A percentile compares a stretch with the other conserved stretches of the same genome.
phyloP scores from a whole-genome alignment of 495 filamentous ascomycete species.

The Aspergillus nidulans region DNA sequence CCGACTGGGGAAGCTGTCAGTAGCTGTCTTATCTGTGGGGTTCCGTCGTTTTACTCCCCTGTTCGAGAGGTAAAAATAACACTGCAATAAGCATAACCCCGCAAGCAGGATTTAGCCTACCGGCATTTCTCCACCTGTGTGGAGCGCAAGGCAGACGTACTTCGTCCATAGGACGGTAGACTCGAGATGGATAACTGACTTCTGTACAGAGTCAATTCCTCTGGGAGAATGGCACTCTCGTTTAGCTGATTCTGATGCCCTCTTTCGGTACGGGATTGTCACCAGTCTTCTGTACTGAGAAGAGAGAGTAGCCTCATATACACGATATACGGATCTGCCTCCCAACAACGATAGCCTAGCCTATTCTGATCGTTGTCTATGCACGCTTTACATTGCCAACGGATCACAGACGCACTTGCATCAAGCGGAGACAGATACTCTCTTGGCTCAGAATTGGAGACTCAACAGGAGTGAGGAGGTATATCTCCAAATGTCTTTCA shows the following conservation, averaged over 20 bases:
- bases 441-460: background rate
- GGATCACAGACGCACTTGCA: too few relatives aligned
- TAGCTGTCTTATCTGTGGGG: background rate
- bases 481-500: background rate
- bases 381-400: background rate
- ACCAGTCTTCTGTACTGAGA: background rate
- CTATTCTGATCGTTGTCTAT: background rate
- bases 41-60: background rate
- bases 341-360: background rate
- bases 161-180: background rate
- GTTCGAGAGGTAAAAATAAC: background rate
- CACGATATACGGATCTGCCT: background rate
- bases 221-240: background rate
- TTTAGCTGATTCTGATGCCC: background rate
- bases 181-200: background rate
- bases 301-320: background rate
- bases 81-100: background rate
- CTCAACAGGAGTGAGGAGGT: background rate
- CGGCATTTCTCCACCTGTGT: background rate
- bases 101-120: background rate
- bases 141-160: background rate
- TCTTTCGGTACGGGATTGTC: background rate
- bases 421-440: too few relatives aligned
- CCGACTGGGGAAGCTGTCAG: background rate
- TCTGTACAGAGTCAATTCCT: too few relatives aligned